A percentile compares a stretch with the other conserved stretches of the same genome.
These are phyloP conservation scores for Citrus mangshanensis DNA, from an alignment of 345 rosid genomes.

Conservation along the genomic window DNA sequence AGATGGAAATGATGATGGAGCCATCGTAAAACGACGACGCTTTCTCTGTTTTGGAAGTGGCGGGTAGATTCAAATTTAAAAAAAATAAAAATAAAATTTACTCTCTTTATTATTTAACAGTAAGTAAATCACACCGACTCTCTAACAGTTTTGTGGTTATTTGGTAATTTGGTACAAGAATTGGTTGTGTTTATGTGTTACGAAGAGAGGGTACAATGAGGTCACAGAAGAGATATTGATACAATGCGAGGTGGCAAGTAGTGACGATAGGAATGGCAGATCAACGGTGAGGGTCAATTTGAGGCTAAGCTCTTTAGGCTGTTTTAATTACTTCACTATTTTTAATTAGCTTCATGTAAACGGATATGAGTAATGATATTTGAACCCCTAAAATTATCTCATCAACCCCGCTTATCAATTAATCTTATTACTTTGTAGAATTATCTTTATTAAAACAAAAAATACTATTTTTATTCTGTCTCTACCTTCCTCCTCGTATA, in stretches of 20 bases:
- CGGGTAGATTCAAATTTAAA: conserved; percentile 39
- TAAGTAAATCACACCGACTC: neutral
- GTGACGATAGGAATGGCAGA: neutral
- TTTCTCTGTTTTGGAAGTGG: conserved; percentile 37
- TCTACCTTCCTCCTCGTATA: too few species aligned
- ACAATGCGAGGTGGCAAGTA: neutral
- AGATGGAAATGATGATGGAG: conserved; percentile 50
- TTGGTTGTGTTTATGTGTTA: neutral
- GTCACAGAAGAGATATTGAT: too few species aligned
- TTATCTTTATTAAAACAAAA: too few species aligned
- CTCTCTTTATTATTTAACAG: neutral
- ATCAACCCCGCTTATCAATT: too few species aligned
- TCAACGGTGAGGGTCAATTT: neutral
- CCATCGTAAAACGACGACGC: conserved; percentile 22
- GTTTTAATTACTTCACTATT: too few species aligned
- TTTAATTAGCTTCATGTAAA: neutral
- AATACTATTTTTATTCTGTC: too few species aligned
- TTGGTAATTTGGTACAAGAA: neutral
- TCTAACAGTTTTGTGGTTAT: neutral
- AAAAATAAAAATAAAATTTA: neutral
- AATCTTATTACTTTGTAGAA: too few species aligned
- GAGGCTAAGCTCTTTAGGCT: neutral
- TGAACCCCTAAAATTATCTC: too few species aligned
- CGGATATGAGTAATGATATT: too few species aligned
- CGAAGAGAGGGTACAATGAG: too few species aligned